These are phyloP conservation scores for Teunomyces lycoperdinae DNA, from an alignment of 805 yeast species.

Conservation along the genomic window DNA sequence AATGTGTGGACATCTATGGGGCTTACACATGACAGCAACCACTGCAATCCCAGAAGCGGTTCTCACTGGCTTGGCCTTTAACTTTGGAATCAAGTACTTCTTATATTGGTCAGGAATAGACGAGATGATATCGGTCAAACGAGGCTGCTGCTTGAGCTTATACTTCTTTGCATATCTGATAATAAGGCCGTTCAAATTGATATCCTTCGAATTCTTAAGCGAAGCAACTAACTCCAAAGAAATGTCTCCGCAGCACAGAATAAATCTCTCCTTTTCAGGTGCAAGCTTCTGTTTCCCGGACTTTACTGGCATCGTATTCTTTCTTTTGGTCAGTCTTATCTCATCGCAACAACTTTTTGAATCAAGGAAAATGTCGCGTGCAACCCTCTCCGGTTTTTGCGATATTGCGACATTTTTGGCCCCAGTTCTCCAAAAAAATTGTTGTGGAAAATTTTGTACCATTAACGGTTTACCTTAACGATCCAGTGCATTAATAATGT, in stretches of 20 bases:
- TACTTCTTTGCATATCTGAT: conserved; percentile 84
- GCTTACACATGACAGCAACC: conserved; percentile 99
- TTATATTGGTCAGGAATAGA: conserved; percentile 96
- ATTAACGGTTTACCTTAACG: not conserved
- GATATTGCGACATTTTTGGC: not conserved
- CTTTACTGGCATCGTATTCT: conserved; percentile 2
- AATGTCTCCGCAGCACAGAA: conserved; percentile 90
- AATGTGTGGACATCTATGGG: conserved; percentile 98
- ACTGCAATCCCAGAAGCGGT: conserved; percentile 99
- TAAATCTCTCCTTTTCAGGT: conserved; percentile 89
- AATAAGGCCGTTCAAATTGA: conserved; percentile 87
- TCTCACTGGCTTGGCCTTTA: conserved; percentile 97
- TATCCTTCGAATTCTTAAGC: conserved; percentile 67
- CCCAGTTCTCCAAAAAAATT: not conserved
- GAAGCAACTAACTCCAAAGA: conserved; percentile 82
- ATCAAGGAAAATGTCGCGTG: not conserved
- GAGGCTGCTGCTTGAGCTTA: conserved; percentile 86
- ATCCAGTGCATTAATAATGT: not conserved
- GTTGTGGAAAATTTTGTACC: not conserved
- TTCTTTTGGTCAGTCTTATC: conserved; percentile 7
- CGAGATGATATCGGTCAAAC: conserved; percentile 89
- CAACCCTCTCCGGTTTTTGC: not conserved
- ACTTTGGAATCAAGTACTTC: conserved; percentile 84
- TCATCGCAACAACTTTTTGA: conserved; percentile 10
- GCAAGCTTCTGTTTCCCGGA: conserved; percentile 60